Percentiles rank a stretch among this genome's conserved stretches.
These are phyloP conservation scores for Aspergillus melleus DNA, from an alignment of 2,329 filamentous ascomycete genomes.

Conservation along the genomic window DNA sequence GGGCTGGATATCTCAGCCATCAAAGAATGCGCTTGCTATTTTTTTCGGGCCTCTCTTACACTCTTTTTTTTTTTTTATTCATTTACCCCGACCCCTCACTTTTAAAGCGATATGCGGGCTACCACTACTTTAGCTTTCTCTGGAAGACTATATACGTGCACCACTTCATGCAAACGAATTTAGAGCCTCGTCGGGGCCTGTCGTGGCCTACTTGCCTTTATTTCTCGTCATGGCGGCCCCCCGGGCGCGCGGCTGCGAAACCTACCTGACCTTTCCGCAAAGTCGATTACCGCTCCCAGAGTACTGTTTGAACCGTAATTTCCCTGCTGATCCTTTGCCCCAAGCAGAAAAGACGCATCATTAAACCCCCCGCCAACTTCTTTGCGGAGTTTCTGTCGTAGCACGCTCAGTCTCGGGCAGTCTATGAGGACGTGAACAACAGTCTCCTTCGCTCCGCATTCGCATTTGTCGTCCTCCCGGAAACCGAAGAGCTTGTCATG, in stretches of 20 bases:
- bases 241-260: constrained; percentile 5
- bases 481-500: constrained; percentile 15
- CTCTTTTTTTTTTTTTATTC: too few relatives aligned
- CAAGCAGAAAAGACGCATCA: not conserved
- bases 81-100: too few relatives aligned
- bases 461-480: constrained; percentile 13
- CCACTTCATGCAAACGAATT: constrained; percentile 3
- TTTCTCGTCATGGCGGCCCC: constrained; percentile 5
- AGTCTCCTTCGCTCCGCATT: constrained; percentile 19
- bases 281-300: constrained; percentile 9
- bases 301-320: constrained; percentile 12
- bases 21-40: not conserved
- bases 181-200: constrained; percentile 18
- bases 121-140: too few relatives aligned
- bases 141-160: too few relatives aligned
- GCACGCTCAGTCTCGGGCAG: constrained; percentile 12
- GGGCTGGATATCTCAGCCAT: not conserved
- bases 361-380: not conserved
- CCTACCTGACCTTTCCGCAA: constrained; percentile 9
- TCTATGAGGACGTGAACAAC: constrained; percentile 17
- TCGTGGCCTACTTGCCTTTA: constrained; percentile 4
- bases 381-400: not conserved
- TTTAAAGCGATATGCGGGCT: too few relatives aligned
- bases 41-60: not conserved
- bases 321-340: constrained; percentile 11